A percentile compares a stretch with the other conserved stretches of the same genome.
phyloP scores from a whole-genome alignment of 192 early-diverging fungal genomes.

The Lunasporangiospora selenospora region DNA sequence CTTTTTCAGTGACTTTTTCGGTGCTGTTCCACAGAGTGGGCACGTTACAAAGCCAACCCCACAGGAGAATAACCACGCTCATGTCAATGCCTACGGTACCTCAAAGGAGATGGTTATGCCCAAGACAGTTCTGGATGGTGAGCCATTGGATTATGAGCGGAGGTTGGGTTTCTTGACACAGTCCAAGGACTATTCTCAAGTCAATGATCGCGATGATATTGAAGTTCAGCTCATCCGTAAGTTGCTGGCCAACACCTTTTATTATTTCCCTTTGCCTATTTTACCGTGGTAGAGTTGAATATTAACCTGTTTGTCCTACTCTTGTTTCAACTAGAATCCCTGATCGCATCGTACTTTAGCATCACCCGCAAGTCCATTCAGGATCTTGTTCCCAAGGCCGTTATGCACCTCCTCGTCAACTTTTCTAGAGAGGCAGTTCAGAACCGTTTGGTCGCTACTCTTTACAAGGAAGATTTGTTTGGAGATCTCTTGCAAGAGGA shows the following conservation, averaged over 20 bases:
- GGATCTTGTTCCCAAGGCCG: slow-evolving; percentile 81
- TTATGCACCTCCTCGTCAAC: slow-evolving; percentile 85
- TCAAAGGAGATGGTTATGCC: slow-evolving; percentile 51
- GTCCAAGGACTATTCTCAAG: slow-evolving; percentile 10
- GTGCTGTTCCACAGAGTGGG: slow-evolving; percentile 39
- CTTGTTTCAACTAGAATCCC: slow-evolving; percentile 51
- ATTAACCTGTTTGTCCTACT: not conserved
- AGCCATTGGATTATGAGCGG: slow-evolving; percentile 22
- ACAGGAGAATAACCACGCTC: slow-evolving; percentile 12
- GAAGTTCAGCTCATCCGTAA: slow-evolving; percentile 81
- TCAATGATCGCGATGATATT: slow-evolving; percentile 71
- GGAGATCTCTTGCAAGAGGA: slow-evolving; percentile 79
- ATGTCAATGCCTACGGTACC: slow-evolving; percentile 19
- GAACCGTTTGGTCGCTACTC: slow-evolving; percentile 74
- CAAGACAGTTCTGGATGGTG: slow-evolving; percentile 42
- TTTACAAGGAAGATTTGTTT: slow-evolving; percentile 77
- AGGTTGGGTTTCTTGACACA: slow-evolving; percentile 14
- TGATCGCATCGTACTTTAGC: slow-evolving; percentile 81
- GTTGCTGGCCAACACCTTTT: slow-evolving; percentile 2
- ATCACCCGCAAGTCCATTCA: slow-evolving; percentile 83
- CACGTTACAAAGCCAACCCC: slow-evolving; percentile 14
- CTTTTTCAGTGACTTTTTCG: slow-evolving; percentile 62
- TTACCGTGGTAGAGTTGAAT: not conserved
- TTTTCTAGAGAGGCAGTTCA: slow-evolving; percentile 75
- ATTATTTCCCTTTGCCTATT: not conserved